Evolutionary conservation across 2,329 filamentous ascomycete species (phyloP).

Genomic region (Alternaria burnsii): DNA sequence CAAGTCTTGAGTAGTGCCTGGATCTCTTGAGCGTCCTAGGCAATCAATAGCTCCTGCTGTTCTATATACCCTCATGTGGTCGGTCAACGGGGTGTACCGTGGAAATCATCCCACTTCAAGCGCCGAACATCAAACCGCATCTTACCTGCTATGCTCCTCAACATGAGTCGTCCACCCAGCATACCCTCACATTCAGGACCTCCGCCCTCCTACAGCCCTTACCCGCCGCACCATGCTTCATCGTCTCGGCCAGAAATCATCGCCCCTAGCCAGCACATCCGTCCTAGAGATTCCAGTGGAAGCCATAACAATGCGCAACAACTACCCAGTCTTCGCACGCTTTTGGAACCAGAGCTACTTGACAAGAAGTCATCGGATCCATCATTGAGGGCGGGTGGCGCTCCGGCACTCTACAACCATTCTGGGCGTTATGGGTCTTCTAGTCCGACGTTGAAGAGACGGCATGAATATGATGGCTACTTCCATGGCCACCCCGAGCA

Average conservation of each 20-base stretch:
- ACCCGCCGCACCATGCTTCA: constrained; percentile 37
- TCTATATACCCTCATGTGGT: constrained; percentile 45
- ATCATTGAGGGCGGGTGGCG: constrained; percentile 30
- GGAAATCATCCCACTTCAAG: constrained; percentile 41
- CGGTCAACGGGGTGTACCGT: constrained; percentile 41
- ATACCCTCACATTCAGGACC: constrained; percentile 77
- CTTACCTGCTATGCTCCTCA: constrained; percentile 58
- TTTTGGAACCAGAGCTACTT: constrained; percentile 48
- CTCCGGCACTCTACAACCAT: constrained; percentile 27
- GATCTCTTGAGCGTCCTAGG: constrained; percentile 33
- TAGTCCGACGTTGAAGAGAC: constrained; percentile 48
- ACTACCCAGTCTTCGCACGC: constrained; percentile 49
- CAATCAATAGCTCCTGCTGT: constrained; percentile 40
- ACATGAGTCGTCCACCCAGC: constrained; percentile 83
- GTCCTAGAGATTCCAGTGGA: constrained; percentile 35
- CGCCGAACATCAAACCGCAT: constrained; percentile 36
- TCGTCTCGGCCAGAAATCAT: constrained; percentile 39
- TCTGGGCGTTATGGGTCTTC: constrained; percentile 41
- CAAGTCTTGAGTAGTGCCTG: constrained; percentile 37
- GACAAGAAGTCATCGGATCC: constrained; percentile 43
- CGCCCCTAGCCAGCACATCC: constrained; percentile 35
- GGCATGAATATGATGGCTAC: constrained; percentile 46
- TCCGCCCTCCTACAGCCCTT: constrained; percentile 40
- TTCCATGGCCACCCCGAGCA: constrained; percentile 36
- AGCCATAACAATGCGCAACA: constrained; percentile 44